Base-by-base conservation (phyloP, 257 asterid species). In the Gentiana macrophylla region DNA sequence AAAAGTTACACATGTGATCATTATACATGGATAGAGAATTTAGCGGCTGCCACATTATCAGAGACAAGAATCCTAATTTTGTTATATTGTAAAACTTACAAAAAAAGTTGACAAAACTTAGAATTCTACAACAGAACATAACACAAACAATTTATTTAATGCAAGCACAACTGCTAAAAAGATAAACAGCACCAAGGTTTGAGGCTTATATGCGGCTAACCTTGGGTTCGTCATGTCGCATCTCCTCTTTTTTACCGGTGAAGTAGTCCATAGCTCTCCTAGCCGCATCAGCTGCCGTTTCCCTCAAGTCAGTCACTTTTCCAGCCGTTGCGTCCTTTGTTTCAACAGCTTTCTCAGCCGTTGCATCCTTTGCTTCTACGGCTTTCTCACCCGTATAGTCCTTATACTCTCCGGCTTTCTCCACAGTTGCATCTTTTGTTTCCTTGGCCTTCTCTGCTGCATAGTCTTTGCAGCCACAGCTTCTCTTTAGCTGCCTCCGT, bases 201-300 rank as follows among this genome's bases (percentile, higher is more conserved):
- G 46, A 2, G 46, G 6, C 46, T 15, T 41, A 41, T 10, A 41
- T 5, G 46, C 46, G 46, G 46, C 46, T 41, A 41, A 41, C 46
- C 46, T 41, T 41, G 46, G 46, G 46, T 41, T 41, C 46, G 6
- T 41, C 46, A 41, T 41, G 46, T 7, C 46, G 46, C 46, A 41
- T 41, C 46, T 79, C 86, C 9, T 81, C 95, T 55, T 69, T 83
- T 77, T 89, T 89, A 10, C 92, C 92, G 0, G 89, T 79, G 2
- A 89, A 8, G 53, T n/a, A 81, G n/a, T 51, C 87, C 83, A 81
- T 67, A 8, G 92, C 94, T 47, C 76, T 62, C 50, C 69, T 59
- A 0, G 91, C 81, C 0, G 89, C 91, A 0, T 45, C 86, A 0
- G 84, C 83, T 0, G 85, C 86, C 0, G 88, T 62, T 4, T 80